Evolutionary conservation across 1,139 yeast species (phyloP), one percentile per base, ranked within the genome.

Genomic region (Debaryomycetaceae sp.): DNA sequence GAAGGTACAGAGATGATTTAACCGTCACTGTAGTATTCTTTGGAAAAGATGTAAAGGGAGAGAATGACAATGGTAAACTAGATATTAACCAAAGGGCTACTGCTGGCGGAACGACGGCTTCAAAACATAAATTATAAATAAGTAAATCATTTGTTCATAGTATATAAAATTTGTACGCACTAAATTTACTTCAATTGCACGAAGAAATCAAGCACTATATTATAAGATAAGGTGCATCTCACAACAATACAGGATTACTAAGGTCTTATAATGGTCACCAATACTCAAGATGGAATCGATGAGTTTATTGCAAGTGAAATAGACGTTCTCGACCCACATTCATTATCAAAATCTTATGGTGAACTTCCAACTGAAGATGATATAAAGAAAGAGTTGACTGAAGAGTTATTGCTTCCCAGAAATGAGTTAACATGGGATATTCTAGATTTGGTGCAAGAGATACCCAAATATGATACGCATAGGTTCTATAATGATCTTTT

Each of bases 1-100:
- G 98, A 62, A 77, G 88, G 37, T 92, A 91, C 63, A 79, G 98
- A 61, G 98, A 92, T 65, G 98, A 92, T 59, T 73, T 92, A 55
- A 91, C 98, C 0, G 98, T 91, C 7, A 89, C 97, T 3, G 98
- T 92, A 18, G 89, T 91, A 4, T 92, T 92, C 63, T 92, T 92
- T 59, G 95, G 94, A 11, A 74, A 78, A 22, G 77, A 70, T 37
- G 59, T 63, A 6, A 67, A 63, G 14, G 64, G 65, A 2, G 70
- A 64, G 31, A 63, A 70, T 44, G 77, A 71, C 34, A 56, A 53
- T 24, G 86, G 85, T 0, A 63, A 68, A 43, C 60, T 80, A 41
- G 81, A 75, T 46, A 67, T 78, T 43, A 81, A 81, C 49, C 56
- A 66, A 24, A 70, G 59, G 17, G 87, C 86, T 16, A 80, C 87